Evolutionary conservation across 192 early-diverging fungal genomes (phyloP).

Genomic region (Entophlyctis helioformis): DNA sequence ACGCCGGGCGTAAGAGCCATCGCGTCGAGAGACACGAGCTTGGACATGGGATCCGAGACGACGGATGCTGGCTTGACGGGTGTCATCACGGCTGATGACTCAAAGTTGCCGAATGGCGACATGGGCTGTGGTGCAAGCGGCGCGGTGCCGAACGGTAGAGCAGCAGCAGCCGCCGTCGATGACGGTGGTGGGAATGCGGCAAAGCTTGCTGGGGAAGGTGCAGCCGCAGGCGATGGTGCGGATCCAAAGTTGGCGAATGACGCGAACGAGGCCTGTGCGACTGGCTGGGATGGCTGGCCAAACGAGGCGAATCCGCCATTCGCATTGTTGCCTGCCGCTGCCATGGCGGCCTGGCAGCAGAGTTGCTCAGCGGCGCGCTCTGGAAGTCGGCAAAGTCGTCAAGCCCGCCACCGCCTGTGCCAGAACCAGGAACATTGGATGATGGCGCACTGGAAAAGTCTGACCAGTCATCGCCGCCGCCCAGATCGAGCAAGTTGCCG

Average conservation of each 20-base stretch:
- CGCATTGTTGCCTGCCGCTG: too few relatives aligned
- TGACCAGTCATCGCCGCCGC: conserved; percentile 62
- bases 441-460: conserved; percentile 47
- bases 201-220: conserved; percentile 2
- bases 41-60: conserved; percentile 20
- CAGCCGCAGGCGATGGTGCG: conserved; percentile 8
- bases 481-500: conserved; percentile 46
- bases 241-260: conserved; percentile 21
- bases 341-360: too few relatives aligned
- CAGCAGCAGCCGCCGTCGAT: conserved; percentile 6
- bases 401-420: too few relatives aligned
- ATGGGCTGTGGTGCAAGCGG: background rate
- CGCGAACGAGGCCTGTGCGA: too few relatives aligned
- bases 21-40: conserved; percentile 33
- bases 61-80: background rate
- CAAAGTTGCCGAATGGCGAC: background rate
- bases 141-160: background rate
- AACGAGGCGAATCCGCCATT: too few relatives aligned
- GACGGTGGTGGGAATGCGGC: background rate
- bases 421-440: too few relatives aligned
- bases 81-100: background rate
- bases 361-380: conserved; percentile 8
- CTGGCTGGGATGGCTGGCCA: background rate
- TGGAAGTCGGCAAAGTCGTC: conserved; percentile 64
- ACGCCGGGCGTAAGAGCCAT: conserved; percentile 15